phyloP scores from a whole-genome alignment of 495 filamentous ascomycete species.

The Penicillium goetzii region DNA sequence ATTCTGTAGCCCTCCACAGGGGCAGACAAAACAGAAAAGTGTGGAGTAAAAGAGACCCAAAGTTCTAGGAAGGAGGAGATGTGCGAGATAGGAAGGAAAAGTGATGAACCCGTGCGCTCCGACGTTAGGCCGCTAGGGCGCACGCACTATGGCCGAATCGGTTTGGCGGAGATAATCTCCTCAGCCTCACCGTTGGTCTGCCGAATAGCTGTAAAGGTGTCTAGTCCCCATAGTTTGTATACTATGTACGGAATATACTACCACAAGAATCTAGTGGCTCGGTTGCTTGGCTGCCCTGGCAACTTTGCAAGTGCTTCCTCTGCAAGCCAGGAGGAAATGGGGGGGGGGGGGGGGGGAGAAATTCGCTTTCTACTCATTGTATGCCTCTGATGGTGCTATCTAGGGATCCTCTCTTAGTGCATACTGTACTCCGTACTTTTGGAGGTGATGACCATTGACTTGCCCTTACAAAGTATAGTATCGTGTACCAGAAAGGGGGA shows the following conservation, averaged over 20 bases:
- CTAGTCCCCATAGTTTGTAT: not conserved
- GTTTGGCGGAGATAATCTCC: slow-evolving; percentile 12
- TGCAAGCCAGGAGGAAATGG: not conserved
- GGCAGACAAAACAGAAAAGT: slow-evolving; percentile 6
- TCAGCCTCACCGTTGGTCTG: slow-evolving; percentile 22
- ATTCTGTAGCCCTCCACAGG: slow-evolving; percentile 11
- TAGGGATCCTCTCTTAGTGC: slow-evolving; percentile 2
- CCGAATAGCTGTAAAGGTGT: slow-evolving; percentile 1
- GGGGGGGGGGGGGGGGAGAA: too few species aligned
- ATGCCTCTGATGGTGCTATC: not conserved
- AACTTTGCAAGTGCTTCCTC: not conserved
- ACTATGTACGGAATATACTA: too few species aligned
- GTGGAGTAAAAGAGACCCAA: slow-evolving; percentile 19
- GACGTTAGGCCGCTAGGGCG: slow-evolving; percentile 21
- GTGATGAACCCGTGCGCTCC: slow-evolving; percentile 6
- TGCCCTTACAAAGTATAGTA: not conserved
- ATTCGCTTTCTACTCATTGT: not conserved
- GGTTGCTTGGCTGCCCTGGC: not conserved
- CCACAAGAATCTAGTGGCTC: not conserved
- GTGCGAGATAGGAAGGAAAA: slow-evolving; percentile 9
- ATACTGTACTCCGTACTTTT: not conserved
- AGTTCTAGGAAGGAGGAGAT: slow-evolving; percentile 6
- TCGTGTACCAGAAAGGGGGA: not conserved
- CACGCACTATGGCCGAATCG: slow-evolving; percentile 19
- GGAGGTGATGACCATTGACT: not conserved